A percentile compares a stretch with the other conserved stretches of the same genome.
Evolutionary conservation across 108 stramenopile species (phyloP).

Genomic region (Cyclotella atomus): DNA sequence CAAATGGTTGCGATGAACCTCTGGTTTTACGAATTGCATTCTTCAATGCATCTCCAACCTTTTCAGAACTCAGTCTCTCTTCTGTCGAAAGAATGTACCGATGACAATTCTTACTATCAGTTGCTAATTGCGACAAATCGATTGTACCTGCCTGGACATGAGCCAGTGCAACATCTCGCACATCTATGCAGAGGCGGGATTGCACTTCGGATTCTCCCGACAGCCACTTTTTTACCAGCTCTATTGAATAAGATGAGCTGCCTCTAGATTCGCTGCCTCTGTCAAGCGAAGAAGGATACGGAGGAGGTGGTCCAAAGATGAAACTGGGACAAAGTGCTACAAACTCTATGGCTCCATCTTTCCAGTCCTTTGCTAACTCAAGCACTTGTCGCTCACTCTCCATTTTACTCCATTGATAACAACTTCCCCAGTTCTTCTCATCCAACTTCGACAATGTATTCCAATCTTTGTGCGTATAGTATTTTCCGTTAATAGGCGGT

Average conservation of each 20-base stretch:
- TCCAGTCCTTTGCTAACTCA: constrained; percentile 52
- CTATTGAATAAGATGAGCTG: constrained; percentile 66
- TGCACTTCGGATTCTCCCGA: constrained; percentile 75
- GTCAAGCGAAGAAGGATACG: constrained; percentile 20
- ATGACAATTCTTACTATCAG: constrained; percentile 21
- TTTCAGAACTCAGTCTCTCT: constrained; percentile 60
- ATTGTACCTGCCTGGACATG: constrained; percentile 67
- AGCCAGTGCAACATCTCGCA: constrained; percentile 80
- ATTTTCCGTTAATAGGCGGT: constrained; percentile 65
- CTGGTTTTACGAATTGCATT: constrained; percentile 11
- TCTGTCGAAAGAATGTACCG: constrained; percentile 82
- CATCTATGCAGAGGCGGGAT: constrained; percentile 80
- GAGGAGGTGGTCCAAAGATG: constrained; percentile 78
- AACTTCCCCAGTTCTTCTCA: constrained; percentile 72
- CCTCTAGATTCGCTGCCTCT: background rate
- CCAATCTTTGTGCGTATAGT: constrained; percentile 83
- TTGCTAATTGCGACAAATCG: constrained; percentile 9
- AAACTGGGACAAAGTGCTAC: constrained; percentile 77
- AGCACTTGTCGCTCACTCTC: constrained; percentile 74
- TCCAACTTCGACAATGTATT: constrained; percentile 73
- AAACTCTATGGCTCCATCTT: constrained; percentile 61
- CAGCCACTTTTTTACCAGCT: constrained; percentile 76
- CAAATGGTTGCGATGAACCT: background rate
- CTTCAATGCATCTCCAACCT: constrained; percentile 62
- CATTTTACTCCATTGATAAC: constrained; percentile 87